These are phyloP conservation scores for Silybum marianum DNA, from an alignment of 129 eudicot species.

Conservation along the genomic window DNA sequence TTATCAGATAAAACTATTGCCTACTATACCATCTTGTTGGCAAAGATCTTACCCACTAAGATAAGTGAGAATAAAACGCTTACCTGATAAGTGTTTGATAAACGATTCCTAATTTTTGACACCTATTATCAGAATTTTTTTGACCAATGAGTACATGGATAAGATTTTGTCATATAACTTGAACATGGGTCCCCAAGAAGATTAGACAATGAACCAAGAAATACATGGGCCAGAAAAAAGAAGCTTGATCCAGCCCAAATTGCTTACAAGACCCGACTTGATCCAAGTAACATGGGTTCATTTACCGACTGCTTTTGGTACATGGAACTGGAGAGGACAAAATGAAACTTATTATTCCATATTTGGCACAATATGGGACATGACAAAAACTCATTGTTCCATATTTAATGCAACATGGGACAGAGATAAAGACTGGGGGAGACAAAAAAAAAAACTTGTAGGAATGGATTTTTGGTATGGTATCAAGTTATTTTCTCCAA, in stretches of 20 bases:
- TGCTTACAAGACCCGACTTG: not conserved
- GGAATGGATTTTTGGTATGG: too few relatives aligned
- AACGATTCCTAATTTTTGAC: too few relatives aligned
- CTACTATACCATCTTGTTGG: not conserved
- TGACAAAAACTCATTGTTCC: not conserved
- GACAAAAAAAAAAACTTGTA: too few relatives aligned
- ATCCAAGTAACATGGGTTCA: too few relatives aligned
- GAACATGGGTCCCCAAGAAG: not conserved
- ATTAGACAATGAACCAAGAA: not conserved
- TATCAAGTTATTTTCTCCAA: too few relatives aligned
- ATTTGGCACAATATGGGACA: not conserved
- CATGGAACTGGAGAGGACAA: not conserved
- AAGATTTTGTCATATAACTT: not conserved
- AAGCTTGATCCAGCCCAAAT: not conserved
- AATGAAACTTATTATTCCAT: not conserved
- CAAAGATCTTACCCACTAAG: too few relatives aligned
- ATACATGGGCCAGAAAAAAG: not conserved
- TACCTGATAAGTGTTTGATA: too few relatives aligned
- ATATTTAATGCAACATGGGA: not conserved
- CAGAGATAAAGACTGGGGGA: not conserved
- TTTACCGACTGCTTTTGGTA: not conserved
- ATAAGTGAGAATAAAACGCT: too few relatives aligned
- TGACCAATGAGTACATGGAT: not conserved
- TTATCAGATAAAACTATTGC: not conserved
- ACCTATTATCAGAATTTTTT: too few relatives aligned